Evolutionary conservation across 2,329 filamentous ascomycete genomes (phyloP).

Genomic region (Colletotrichum cordylinicola): DNA sequence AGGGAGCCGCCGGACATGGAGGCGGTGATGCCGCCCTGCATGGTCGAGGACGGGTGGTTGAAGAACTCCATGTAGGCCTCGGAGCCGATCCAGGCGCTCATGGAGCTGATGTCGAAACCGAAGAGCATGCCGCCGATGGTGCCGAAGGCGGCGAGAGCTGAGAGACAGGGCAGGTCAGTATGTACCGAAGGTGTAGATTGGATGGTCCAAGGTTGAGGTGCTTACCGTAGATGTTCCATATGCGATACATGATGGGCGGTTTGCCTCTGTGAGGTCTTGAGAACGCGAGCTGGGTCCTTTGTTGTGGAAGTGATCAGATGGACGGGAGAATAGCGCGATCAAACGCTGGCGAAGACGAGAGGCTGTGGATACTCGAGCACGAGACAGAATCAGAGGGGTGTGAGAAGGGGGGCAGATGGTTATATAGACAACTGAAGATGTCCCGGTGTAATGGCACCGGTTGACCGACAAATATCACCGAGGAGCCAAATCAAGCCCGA

Average conservation of each 20-base stretch:
- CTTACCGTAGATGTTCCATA: constrained; percentile 43
- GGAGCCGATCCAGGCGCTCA: constrained; percentile 62
- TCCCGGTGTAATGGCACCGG: not conserved
- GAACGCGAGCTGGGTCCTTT: not conserved
- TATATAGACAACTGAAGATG: not conserved
- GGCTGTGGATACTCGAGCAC: not conserved
- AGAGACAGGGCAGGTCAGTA: not conserved
- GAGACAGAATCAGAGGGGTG: not conserved
- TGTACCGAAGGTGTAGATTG: not conserved
- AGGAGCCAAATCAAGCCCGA: not conserved
- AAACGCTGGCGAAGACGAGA: not conserved
- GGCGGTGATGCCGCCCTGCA: constrained; percentile 58
- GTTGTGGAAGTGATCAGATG: not conserved
- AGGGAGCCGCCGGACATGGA: constrained; percentile 59
- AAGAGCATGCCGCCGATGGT: constrained; percentile 52
- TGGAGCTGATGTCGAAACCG: constrained; percentile 64
- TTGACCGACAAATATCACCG: not conserved
- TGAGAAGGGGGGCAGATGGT: not conserved
- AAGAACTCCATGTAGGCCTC: constrained; percentile 59
- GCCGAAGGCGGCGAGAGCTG: constrained; percentile 42
- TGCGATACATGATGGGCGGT: constrained; percentile 34
- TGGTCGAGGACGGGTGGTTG: constrained; percentile 47
- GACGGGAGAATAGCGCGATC: not conserved
- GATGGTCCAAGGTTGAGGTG: not conserved
- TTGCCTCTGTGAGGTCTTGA: not conserved